Conservation (phyloP, 371 early-diverging fungal species). For the Mucor piriformis region DNA sequence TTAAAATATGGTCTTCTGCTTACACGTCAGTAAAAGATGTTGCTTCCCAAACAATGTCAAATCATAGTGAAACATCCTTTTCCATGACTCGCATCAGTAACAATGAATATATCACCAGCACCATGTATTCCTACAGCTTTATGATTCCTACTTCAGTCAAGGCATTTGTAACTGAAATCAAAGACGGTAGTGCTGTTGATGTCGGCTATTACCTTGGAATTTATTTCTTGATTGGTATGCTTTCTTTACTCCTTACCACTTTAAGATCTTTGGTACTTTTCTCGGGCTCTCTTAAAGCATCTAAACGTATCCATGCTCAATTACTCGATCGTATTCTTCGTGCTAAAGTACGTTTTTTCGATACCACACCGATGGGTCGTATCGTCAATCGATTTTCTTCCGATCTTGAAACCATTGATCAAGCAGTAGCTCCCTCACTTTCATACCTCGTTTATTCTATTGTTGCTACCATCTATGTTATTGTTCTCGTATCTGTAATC, state of each 20-base stretch:
- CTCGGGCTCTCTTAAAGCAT: slow-evolving; percentile 52
- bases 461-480: slow-evolving; percentile 50
- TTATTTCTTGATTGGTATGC: slow-evolving; percentile 56
- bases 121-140: background rate
- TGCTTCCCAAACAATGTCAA: background rate
- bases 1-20: slow-evolving; percentile 58
- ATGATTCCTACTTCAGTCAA: background rate
- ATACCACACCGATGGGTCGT: slow-evolving; percentile 84
- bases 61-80: background rate
- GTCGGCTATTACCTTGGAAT: slow-evolving; percentile 58
- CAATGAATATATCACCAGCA: background rate
- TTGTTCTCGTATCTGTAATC: slow-evolving; percentile 45
- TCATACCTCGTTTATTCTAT: slow-evolving; percentile 52
- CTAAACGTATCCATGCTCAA: slow-evolving; percentile 57
- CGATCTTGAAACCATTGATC: slow-evolving; percentile 76
- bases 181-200: slow-evolving; percentile 21
- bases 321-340: slow-evolving; percentile 67
- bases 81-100: background rate
- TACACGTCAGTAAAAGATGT: background rate
- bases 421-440: slow-evolving; percentile 49
- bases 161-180: background rate
- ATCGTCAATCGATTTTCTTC: slow-evolving; percentile 86
- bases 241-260: slow-evolving; percentile 41
- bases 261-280: slow-evolving; percentile 48
- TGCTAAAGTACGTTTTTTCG: slow-evolving; percentile 83